Conservation (phyloP, 345 rosid species). For the Ceriops zippeliana region DNA sequence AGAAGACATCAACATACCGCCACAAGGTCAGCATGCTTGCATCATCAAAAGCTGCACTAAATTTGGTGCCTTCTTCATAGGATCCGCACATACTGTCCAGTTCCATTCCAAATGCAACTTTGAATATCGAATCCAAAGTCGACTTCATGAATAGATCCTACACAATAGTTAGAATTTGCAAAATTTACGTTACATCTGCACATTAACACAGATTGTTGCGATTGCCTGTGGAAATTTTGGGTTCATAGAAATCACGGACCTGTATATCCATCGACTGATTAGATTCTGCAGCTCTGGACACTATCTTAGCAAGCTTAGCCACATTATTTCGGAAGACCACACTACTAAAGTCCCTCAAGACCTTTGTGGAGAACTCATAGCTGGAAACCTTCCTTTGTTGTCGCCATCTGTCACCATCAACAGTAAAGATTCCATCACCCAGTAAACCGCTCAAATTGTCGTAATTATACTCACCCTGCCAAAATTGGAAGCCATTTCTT, state of each 20-base stretch:
- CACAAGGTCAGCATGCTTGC: conserved; percentile 44
- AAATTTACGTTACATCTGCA: neutral
- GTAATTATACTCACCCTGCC: conserved; percentile 22
- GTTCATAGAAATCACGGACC: conserved; percentile 3
- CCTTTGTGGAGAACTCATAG: conserved; percentile 33
- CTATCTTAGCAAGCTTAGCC: conserved; percentile 24
- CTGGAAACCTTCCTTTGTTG: conserved; percentile 37
- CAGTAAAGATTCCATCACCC: conserved; percentile 42
- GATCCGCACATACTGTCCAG: conserved; percentile 52
- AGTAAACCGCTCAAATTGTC: conserved; percentile 22
- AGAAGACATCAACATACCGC: conserved; percentile 51
- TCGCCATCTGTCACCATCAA: conserved; percentile 44
- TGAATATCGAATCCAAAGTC: conserved; percentile 57
- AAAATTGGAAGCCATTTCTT: too few species aligned
- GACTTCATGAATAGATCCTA: conserved; percentile 64
- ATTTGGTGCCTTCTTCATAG: conserved; percentile 35
- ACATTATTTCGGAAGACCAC: conserved; percentile 26
- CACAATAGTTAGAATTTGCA: neutral
- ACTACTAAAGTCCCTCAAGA: conserved; percentile 32
- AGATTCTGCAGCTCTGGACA: conserved; percentile 19
- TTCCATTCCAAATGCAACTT: conserved; percentile 59
- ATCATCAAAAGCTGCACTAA: conserved; percentile 54
- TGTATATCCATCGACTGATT: conserved; percentile 26
- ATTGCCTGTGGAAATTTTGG: too few species aligned
- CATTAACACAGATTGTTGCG: too few species aligned